Base-by-base conservation (phyloP, 176 grass and related monocot genomes). In the Cenchrus purpureus region DNA sequence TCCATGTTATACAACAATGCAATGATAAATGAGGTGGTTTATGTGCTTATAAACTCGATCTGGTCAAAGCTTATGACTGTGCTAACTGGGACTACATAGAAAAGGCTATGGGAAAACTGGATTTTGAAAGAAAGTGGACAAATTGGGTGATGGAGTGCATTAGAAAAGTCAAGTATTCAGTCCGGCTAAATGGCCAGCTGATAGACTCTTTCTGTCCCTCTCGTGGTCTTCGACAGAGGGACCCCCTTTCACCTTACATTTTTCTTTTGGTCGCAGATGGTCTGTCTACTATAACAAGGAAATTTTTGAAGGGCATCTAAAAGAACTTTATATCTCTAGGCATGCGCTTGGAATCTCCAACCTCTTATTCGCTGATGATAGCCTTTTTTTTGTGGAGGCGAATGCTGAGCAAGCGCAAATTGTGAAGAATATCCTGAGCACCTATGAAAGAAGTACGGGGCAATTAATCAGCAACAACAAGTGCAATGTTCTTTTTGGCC, bases 261-360 rank as follows among this genome's bases (percentile, higher is more conserved):
- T 76, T 76, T 4, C 29, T 76, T 0, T 2, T 74, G 1, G 31
- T 54, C 1, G 73, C 53, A 16, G 73, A 76, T 1, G 43, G 52
- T 3, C 7, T 68, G 0, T 68, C 65, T 19, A 16, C 65, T 1
- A 2, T 68, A 0, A 64, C 11, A 68, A 68, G 6, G 65, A 42
- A 9, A 68, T 68, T 42, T 1, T 1, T 0, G 7, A 43, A 4
- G 34, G 65, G 0, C 32, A 0, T 0, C 10, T 68, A 0, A 0
- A 68, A 7, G 65, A 42, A 10, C 14, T 42, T 1, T 13, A 42
- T 1, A 42, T 43, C 0, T 68, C 65, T 0, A 40, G 65, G 32
- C 34, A 42, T 19, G 65, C 14, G 0, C 32, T 0, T 4, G 32
- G 65, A 42, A 68, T 40, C 4, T 68, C 65, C 7, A 32, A 68